Percentiles rank a stretch among this genome's conserved stretches.
phyloP scores from a whole-genome alignment of 768 basidiomycete species.

The Rhodocollybia butyracea region DNA sequence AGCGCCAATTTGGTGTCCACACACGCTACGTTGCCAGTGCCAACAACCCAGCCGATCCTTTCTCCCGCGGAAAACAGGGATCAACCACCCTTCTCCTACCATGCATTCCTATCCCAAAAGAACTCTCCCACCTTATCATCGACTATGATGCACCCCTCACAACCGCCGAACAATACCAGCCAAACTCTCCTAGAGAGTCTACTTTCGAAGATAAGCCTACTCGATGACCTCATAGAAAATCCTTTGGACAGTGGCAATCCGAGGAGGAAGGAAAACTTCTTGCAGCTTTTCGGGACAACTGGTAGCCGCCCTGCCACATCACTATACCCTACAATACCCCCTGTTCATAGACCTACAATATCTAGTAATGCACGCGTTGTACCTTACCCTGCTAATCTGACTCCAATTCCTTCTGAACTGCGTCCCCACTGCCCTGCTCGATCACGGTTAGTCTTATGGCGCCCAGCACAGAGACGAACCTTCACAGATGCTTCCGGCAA shows the following conservation, averaged over 20 bases:
- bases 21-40: conserved; percentile 30
- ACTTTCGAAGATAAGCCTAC: neutral
- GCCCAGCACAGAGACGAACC: conserved; percentile 9
- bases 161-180: neutral
- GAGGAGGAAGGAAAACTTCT: too few species aligned
- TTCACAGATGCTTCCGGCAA: neutral
- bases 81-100: conserved; percentile 24
- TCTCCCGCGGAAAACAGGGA: conserved; percentile 32
- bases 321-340: too few species aligned
- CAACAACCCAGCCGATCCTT: conserved; percentile 34
- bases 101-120: conserved; percentile 22
- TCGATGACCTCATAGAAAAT: neutral
- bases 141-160: conserved; percentile 17
- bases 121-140: conserved; percentile 21
- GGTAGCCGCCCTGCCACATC: too few species aligned
- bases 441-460: conserved; percentile 24
- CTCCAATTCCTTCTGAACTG: conserved; percentile 12
- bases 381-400: conserved; percentile 7
- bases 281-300: too few species aligned
- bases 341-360: too few species aligned
- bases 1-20: conserved; percentile 13
- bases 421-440: conserved; percentile 24
- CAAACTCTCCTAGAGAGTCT: neutral
- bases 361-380: neutral
- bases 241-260: too few species aligned